A percentile compares a stretch with the other conserved stretches of the same genome.
These are phyloP conservation scores for Venturia effusa DNA, from an alignment of 2,329 filamentous ascomycete species.

Conservation along the genomic window DNA sequence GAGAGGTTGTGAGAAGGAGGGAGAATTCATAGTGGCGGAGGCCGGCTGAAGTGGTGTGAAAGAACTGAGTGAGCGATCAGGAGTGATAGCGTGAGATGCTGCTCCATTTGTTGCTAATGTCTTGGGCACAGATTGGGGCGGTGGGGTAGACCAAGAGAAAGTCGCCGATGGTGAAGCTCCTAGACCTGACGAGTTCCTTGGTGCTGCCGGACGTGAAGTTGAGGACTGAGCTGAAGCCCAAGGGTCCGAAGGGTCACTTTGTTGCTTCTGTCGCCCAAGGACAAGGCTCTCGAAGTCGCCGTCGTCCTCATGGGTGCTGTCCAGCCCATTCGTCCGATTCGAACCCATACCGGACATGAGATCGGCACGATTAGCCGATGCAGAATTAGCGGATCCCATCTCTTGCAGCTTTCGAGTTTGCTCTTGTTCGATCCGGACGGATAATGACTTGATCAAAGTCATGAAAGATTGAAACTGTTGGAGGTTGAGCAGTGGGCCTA, in stretches of 20 bases:
- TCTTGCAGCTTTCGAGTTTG: slow-evolving; percentile 84
- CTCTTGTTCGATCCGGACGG: slow-evolving; percentile 72
- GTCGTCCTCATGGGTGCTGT: slow-evolving; percentile 45
- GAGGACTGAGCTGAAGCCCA: slow-evolving; percentile 24
- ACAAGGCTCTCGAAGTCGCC: slow-evolving; percentile 89
- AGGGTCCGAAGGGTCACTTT: slow-evolving; percentile 31
- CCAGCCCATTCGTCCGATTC: slow-evolving; percentile 42
- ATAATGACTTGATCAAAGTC: slow-evolving; percentile 72
- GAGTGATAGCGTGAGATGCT: slow-evolving; percentile 38
- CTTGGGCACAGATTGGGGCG: slow-evolving; percentile 16
- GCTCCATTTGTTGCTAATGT: slow-evolving; percentile 11
- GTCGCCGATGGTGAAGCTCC: slow-evolving; percentile 24
- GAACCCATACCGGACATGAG: slow-evolving; percentile 56
- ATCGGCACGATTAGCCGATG: slow-evolving; percentile 46
- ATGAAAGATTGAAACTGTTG: slow-evolving; percentile 82
- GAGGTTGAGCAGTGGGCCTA: slow-evolving; percentile 80
- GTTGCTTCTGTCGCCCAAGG: slow-evolving; percentile 51
- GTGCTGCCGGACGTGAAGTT: slow-evolving; percentile 20
- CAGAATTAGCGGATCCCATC: slow-evolving; percentile 49
- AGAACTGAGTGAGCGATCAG: slow-evolving; percentile 37
- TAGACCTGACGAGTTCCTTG: slow-evolving; percentile 19
- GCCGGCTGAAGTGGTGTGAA: slow-evolving; percentile 38
- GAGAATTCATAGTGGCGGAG: slow-evolving; percentile 17
- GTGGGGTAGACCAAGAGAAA: slow-evolving; percentile 36
- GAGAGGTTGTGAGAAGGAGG: slow-evolving; percentile 26